Conservation (phyloP, 139 green algal genomes). For the Chlamydomonas schloesseri region DNA sequence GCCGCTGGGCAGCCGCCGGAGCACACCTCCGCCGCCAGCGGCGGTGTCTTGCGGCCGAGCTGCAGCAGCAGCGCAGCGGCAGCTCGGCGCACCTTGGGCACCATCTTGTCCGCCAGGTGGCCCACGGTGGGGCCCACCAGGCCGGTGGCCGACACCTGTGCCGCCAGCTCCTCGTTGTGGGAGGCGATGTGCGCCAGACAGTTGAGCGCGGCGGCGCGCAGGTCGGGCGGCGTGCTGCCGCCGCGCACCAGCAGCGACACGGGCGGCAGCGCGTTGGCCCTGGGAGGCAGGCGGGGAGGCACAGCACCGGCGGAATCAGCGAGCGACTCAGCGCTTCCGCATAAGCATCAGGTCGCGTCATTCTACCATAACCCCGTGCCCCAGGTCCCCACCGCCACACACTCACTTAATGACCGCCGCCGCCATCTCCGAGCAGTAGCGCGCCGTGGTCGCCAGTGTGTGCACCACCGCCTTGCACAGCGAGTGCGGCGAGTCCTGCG, state of each 20-base stretch:
- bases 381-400: not conserved
- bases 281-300: not conserved
- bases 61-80: conserved; percentile 60
- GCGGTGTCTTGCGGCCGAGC: conserved; percentile 58
- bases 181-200: conserved; percentile 44
- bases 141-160: conserved; percentile 39
- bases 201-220: conserved; percentile 52
- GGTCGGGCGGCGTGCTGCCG: conserved; percentile 49
- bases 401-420: conserved; percentile 47
- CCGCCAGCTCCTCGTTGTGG: conserved; percentile 57
- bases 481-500: conserved; percentile 26
- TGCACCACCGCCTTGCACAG: conserved; percentile 41
- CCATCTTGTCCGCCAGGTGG: conserved; percentile 58
- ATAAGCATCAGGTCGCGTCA: too few relatives aligned
- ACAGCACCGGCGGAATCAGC: too few relatives aligned
- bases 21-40: conserved; percentile 49
- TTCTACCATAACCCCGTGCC: too few relatives aligned
- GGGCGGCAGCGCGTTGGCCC: conserved; percentile 22
- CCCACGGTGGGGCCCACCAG: conserved; percentile 42
- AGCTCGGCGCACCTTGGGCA: conserved; percentile 52
- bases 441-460: conserved; percentile 46
- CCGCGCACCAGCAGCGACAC: conserved; percentile 45
- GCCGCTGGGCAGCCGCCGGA: conserved; percentile 37
- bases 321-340: too few relatives aligned
- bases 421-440: conserved; percentile 38